These are phyloP conservation scores for Sisymbrium altissimum DNA, from an alignment of 345 rosid genomes.

Conservation along the genomic window DNA sequence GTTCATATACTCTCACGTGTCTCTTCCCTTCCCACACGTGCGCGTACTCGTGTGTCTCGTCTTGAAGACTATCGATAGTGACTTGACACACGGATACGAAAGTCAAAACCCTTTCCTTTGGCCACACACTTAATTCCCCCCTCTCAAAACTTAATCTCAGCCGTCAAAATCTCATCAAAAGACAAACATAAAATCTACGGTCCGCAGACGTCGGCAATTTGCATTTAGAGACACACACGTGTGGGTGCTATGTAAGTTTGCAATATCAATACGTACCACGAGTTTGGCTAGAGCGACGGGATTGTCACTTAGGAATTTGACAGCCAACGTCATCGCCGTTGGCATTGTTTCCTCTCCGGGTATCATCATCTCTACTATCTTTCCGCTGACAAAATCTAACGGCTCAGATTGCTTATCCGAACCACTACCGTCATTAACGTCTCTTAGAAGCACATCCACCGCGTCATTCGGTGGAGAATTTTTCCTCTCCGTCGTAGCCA, in stretches of 20 bases:
- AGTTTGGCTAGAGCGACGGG: slow-evolving; percentile 60
- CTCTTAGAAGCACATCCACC: slow-evolving; percentile 61
- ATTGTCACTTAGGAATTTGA: slow-evolving; percentile 68
- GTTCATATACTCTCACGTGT: slow-evolving; percentile 27
- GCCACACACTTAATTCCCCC: slow-evolving; percentile 12
- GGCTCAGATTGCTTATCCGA: slow-evolving; percentile 56
- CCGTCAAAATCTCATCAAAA: slow-evolving; percentile 28
- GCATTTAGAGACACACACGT: slow-evolving; percentile 2
- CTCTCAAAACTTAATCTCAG: slow-evolving; percentile 26
- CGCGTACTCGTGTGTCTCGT: slow-evolving; percentile 40
- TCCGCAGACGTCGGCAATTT: slow-evolving; percentile 7
- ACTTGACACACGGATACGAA: slow-evolving; percentile 37
- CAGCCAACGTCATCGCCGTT: slow-evolving; percentile 81
- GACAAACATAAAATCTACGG: slow-evolving; percentile 13
- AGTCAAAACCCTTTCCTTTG: slow-evolving; percentile 38
- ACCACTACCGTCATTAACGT: slow-evolving; percentile 37
- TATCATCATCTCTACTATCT: slow-evolving; percentile 91
- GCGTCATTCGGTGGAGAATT: slow-evolving; percentile 45
- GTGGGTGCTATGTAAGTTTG: slow-evolving; percentile 1
- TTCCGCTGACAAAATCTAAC: slow-evolving; percentile 67
- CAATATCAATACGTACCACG: slow-evolving; percentile 44
- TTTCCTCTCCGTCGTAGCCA: slow-evolving; percentile 29
- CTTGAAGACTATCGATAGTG: slow-evolving; percentile 33
- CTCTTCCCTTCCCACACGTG: slow-evolving; percentile 32
- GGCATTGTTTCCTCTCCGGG: slow-evolving; percentile 97